These are phyloP conservation scores for Calendula officinalis DNA, from an alignment of 129 eudicot genomes.

Conservation along the genomic window DNA sequence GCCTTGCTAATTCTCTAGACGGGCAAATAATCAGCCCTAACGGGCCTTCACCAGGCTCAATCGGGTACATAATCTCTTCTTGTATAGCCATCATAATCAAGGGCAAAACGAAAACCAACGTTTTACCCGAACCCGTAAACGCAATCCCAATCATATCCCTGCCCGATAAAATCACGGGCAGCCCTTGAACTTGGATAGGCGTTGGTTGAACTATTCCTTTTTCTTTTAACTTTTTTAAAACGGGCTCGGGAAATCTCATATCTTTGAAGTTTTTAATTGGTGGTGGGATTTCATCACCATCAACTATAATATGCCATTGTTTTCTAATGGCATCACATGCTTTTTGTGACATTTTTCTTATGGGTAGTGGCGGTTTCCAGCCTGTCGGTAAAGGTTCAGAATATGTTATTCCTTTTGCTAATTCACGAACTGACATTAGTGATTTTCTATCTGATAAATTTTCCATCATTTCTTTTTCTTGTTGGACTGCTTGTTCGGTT, in stretches of 20 bases:
- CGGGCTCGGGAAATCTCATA: slow-evolving; percentile 78
- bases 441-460: slow-evolving; percentile 60
- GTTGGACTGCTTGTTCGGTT: slow-evolving; percentile 60
- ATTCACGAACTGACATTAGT: slow-evolving; percentile 69
- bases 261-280: slow-evolving; percentile 73
- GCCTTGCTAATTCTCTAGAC: slow-evolving; percentile 82
- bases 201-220: slow-evolving; percentile 84
- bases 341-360: slow-evolving; percentile 58
- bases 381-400: slow-evolving; percentile 63
- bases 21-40: slow-evolving; percentile 82
- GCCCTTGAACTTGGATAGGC: slow-evolving; percentile 86
- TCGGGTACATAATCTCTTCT: slow-evolving; percentile 90
- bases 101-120: slow-evolving; percentile 72
- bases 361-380: slow-evolving; percentile 73
- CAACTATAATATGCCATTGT: slow-evolving; percentile 81
- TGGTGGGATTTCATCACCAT: slow-evolving; percentile 82
- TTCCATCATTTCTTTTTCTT: slow-evolving; percentile 84
- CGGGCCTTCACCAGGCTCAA: slow-evolving; percentile 81
- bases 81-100: slow-evolving; percentile 77
- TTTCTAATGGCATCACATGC: slow-evolving; percentile 53
- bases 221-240: slow-evolving; percentile 52
- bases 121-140: slow-evolving; percentile 83
- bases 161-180: slow-evolving; percentile 74
- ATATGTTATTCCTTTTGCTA: slow-evolving; percentile 75
- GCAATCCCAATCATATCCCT: slow-evolving; percentile 90